Base-by-base conservation (phyloP, 805 yeast genomes). In the Cyberlindnera mycetangii region DNA sequence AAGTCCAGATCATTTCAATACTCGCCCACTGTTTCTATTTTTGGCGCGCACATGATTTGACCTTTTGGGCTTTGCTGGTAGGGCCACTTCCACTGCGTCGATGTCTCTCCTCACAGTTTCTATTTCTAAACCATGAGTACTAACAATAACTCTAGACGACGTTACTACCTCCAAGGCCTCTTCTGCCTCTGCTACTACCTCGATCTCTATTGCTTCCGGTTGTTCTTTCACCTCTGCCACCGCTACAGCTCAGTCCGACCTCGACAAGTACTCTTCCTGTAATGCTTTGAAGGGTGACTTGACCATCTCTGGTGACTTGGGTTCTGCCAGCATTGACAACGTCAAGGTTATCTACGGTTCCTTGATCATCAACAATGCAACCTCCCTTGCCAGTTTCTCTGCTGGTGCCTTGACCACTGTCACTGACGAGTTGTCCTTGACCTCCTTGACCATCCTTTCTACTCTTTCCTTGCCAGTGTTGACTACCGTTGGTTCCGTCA, bases 341-440 rank as follows among this genome's bases (percentile, higher is more conserved):
- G 85, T 90, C 55, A 64, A 83, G 71, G 81, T 78, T 61, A 71
- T 93, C 57, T 79, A 79, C 62, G 99, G 98, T 71, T 76, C 81
- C 60, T 72, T 93, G 62, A 68, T 63, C 41, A 71, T 88, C 61
- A 69, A 62, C 64, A 84, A 85, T 63, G 85, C 90, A 52, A 74
- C 87, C 33, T 52, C 64, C 42, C 76, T 92, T 62, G 56, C 72
- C 44, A 58, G 80, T 30, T 74, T 93, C 69, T 67, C 83, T 57
- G 98, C 98, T 44, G 93, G 93, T 63, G 66, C 77, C 52, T 77
- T 93, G 62, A 73, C 79, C 61, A 76, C 81, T 58, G 83, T 93
- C 63, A 75, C 89, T 45, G 95, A 87, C 62, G 69, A 76, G 52
- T 76, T 93, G 57, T 66, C 69, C 49, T 71, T 93, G 54, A 64